Percentiles rank a stretch among this genome's conserved stretches.
Conservation (phyloP, 2,329 filamentous ascomycete species). For the Calycina marina region DNA sequence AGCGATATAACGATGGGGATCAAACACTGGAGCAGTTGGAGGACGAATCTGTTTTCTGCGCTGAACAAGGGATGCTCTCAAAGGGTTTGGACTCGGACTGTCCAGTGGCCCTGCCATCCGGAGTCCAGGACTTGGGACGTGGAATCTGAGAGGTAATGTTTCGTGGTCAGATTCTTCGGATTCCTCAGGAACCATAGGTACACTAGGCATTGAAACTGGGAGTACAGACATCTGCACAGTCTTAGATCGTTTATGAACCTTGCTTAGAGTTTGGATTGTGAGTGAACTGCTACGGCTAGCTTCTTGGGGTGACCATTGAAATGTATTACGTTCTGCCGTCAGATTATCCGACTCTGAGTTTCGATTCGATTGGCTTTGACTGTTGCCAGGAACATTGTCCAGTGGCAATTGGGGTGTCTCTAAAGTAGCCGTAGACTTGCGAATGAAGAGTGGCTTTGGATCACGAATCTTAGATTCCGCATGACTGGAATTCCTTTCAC, state of each 20-base stretch:
- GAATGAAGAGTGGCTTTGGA: constrained; percentile 12
- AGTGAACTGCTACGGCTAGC: constrained; percentile 10
- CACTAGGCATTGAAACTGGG: constrained; percentile 11
- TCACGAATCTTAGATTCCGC: constrained; percentile 9
- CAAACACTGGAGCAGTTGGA: background rate
- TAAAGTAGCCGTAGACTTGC: constrained; percentile 17
- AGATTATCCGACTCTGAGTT: background rate
- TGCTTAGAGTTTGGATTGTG: constrained; percentile 4
- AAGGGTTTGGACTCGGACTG: too few relatives aligned
- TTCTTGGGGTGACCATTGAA: constrained; percentile 17
- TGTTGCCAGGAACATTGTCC: constrained; percentile 13
- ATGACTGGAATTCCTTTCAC: too few relatives aligned
- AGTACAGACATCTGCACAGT: constrained; percentile 16
- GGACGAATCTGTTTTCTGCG: background rate
- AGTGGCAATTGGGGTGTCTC: constrained; percentile 11
- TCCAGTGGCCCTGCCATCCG: too few relatives aligned
- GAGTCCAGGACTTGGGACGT: background rate
- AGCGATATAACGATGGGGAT: background rate
- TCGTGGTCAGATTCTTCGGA: constrained; percentile 7
- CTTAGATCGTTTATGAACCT: constrained; percentile 17
- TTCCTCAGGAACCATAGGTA: constrained; percentile 15
- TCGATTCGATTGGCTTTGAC: constrained; percentile 4
- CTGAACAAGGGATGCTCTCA: background rate
- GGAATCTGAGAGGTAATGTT: background rate
- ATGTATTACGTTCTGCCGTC: constrained; percentile 11